phyloP scores from a whole-genome alignment of 257 asterid genomes.

The Solanum lycopersicoides region DNA sequence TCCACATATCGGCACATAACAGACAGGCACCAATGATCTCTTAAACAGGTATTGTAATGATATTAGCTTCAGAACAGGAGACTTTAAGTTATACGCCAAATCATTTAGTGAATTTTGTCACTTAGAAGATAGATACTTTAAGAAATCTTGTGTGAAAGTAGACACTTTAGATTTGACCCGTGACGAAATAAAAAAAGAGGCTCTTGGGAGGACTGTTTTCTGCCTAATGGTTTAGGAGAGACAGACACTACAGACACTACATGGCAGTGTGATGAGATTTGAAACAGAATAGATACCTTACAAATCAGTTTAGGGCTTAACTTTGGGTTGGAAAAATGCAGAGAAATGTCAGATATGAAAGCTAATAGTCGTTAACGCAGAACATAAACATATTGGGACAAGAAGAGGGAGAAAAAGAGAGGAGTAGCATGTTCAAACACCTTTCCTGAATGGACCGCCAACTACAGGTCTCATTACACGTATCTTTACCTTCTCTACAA shows the following conservation, averaged over 20 bases:
- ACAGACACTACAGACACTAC: background rate
- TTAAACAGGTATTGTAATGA: too few species aligned
- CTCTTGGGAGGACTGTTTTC: background rate
- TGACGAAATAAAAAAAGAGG: background rate
- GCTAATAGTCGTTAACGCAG: background rate
- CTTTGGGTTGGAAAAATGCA: background rate
- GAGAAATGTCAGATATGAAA: background rate
- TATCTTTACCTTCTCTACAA: conserved; percentile 52
- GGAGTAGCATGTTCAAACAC: conserved; percentile 59
- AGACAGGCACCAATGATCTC: too few species aligned
- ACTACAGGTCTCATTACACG: conserved; percentile 53
- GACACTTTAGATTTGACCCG: background rate
- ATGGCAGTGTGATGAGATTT: background rate
- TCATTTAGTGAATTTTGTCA: background rate
- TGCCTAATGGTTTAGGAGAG: background rate
- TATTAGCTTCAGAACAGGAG: background rate
- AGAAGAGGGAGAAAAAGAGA: background rate
- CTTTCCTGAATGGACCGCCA: conserved; percentile 75
- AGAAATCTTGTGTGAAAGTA: background rate
- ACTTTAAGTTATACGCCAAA: background rate
- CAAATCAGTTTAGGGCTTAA: background rate
- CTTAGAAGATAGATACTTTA: background rate
- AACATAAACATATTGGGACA: background rate
- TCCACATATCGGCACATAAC: too few species aligned
- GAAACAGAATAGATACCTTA: background rate